Base-by-base conservation (phyloP, 1,139 yeast species). In the Lodderomyces metapsilosis region DNA sequence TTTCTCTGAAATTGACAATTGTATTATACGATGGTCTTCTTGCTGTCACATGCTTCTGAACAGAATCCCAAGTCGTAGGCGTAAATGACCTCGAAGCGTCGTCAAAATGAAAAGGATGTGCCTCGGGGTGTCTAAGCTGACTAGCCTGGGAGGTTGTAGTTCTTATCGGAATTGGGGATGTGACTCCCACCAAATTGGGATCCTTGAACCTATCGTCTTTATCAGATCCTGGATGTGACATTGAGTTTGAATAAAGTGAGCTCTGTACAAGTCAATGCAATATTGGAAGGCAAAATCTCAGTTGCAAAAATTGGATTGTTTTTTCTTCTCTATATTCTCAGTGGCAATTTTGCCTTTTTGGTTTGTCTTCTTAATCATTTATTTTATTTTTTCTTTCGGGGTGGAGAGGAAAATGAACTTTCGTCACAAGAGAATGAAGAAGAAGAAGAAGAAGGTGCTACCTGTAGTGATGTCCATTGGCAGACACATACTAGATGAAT, bases 1-100 rank as follows among this genome's bases (percentile, higher is more conserved):
- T 51, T 43, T 79, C 72, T 43, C 85, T 62, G 13, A 53, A 51
- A 9, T 55, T 44, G 41, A 66, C 71, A 40, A 71, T 61, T 30
- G 62, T 58, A 28, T 59, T 59, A 43, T 68, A 70, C 7, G 72
- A 66, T 1, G 70, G 71, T 41, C 71, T 54, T 47, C 72, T 53
- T 20, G 53, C 49, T 13, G 44, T 37, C 13, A 42, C 42, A 24
- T 46, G 48, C 24, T 37, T 43, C 34, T 48, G 50, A 1, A 57
- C 56, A 17, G 51, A 27, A 22, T 42, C 50, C 30, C 54, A 45
- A 5, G 62, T 57, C 13, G 52, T 51, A 1, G 69, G 69, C 9
- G 71, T 64, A 23, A 61, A 53, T n/a, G 63, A 52, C 27, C 62
- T 43, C 32, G 48, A 48, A 17, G 42, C 28, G 18, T 39, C 45